phyloP scores from a whole-genome alignment of 2,329 filamentous ascomycete genomes.

The Biscogniauxia marginata region DNA sequence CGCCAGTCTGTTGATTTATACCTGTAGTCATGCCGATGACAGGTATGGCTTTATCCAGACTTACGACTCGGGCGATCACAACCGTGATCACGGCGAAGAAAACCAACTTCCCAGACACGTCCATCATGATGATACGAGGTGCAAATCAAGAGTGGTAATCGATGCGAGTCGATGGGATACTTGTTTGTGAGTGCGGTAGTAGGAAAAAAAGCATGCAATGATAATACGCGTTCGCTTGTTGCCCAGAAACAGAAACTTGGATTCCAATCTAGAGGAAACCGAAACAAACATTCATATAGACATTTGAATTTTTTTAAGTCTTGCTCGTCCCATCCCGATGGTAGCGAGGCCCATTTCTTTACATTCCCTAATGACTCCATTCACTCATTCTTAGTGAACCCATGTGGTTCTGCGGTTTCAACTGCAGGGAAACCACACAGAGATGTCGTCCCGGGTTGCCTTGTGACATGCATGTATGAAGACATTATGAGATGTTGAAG shows the following conservation, averaged over 20 bases:
- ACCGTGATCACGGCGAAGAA: slow-evolving; percentile 7
- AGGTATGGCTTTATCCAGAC: slow-evolving; percentile 15
- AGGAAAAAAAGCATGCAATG: background rate
- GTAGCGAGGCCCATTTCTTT: background rate
- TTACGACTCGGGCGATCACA: slow-evolving; percentile 3
- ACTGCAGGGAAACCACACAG: background rate
- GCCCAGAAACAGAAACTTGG: background rate
- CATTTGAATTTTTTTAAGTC: background rate
- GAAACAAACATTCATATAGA: background rate
- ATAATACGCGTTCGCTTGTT: background rate
- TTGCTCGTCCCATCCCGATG: background rate
- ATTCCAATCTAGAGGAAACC: background rate
- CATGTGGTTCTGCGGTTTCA: background rate
- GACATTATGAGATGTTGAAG: background rate
- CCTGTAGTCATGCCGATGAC: slow-evolving; percentile 28
- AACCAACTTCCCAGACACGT: background rate
- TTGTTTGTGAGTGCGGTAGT: background rate
- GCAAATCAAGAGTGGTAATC: background rate
- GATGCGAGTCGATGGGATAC: background rate
- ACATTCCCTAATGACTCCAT: background rate
- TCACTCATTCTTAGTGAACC: background rate
- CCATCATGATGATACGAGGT: background rate
- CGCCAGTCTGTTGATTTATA: slow-evolving; percentile 32
- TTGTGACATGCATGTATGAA: background rate
- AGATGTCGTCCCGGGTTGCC: background rate